Percentiles rank a stretch among this genome's conserved stretches.
Conservation (phyloP, 495 filamentous ascomycete genomes). For the Xanthoparmelia taractica region DNA sequence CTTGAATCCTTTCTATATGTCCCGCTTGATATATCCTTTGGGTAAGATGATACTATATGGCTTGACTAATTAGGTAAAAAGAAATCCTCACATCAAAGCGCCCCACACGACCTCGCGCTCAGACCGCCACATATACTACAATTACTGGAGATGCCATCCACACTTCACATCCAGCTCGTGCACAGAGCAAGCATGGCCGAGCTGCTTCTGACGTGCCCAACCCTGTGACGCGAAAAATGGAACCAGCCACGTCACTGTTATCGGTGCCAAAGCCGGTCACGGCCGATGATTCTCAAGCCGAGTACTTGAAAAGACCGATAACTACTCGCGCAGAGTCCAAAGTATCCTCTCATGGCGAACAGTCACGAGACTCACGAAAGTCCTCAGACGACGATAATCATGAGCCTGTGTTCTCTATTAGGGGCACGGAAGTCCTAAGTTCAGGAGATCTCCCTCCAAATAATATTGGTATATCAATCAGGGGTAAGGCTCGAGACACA, state of each 20-base stretch:
- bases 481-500: neutral
- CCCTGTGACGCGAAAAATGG: neutral
- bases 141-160: neutral
- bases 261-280: neutral
- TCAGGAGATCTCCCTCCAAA: neutral
- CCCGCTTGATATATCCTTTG: neutral
- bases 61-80: conserved; percentile 7
- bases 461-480: neutral
- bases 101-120: conserved; percentile 7
- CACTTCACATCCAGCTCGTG: neutral
- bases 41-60: conserved; percentile 3
- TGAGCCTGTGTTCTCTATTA: neutral
- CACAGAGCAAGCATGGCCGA: conserved; percentile 17
- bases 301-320: neutral
- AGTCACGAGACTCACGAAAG: neutral
- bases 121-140: conserved; percentile 1
- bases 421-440: neutral
- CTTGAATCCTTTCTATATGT: neutral
- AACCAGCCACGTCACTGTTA: neutral
- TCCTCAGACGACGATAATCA: conserved; percentile 3
- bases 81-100: neutral
- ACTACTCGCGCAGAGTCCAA: neutral
- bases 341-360: neutral
- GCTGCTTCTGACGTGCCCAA: conserved; percentile 19
- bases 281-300: neutral